phyloP scores from a whole-genome alignment of 768 basidiomycete genomes.

The Cystoderma amianthinum region DNA sequence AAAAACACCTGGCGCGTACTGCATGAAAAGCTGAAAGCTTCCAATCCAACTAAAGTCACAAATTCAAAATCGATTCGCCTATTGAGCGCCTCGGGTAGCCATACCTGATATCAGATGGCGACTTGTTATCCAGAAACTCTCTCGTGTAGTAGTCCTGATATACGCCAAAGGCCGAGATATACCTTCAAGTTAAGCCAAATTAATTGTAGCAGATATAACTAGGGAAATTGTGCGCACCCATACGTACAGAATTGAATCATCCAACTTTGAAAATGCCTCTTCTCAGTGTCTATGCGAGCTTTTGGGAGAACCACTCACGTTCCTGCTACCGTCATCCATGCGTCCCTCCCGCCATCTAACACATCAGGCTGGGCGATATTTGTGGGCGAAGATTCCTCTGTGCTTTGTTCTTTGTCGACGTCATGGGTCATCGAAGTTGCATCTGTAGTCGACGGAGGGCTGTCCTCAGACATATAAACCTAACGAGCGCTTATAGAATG shows the following conservation, averaged over 20 bases:
- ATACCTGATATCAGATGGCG: conserved; percentile 40
- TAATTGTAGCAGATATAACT: too few species aligned
- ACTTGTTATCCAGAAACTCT: conserved; percentile 25
- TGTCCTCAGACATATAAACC: background rate
- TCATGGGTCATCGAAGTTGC: background rate
- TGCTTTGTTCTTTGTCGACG: background rate
- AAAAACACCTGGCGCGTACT: conserved; percentile 31
- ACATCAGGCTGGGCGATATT: conserved; percentile 3
- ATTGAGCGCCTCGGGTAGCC: conserved; percentile 1
- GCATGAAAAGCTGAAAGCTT: conserved; percentile 38
- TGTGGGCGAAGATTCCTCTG: conserved; percentile 4
- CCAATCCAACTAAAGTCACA: conserved; percentile 37
- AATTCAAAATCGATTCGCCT: conserved; percentile 5
- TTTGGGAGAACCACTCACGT: conserved; percentile 24
- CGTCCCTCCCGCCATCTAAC: conserved; percentile 25
- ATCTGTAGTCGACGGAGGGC: background rate
- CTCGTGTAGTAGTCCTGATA: conserved; percentile 42
- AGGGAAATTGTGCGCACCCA: too few species aligned
- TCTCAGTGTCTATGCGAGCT: background rate
- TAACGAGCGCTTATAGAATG: background rate
- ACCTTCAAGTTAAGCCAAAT: too few species aligned
- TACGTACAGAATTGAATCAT: conserved; percentile 39
- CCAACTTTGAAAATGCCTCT: conserved; percentile 20
- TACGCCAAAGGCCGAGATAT: conserved; percentile 37
- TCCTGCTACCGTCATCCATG: conserved; percentile 36